Conservation (phyloP, 306 rosid species). For the Quercus robur region DNA sequence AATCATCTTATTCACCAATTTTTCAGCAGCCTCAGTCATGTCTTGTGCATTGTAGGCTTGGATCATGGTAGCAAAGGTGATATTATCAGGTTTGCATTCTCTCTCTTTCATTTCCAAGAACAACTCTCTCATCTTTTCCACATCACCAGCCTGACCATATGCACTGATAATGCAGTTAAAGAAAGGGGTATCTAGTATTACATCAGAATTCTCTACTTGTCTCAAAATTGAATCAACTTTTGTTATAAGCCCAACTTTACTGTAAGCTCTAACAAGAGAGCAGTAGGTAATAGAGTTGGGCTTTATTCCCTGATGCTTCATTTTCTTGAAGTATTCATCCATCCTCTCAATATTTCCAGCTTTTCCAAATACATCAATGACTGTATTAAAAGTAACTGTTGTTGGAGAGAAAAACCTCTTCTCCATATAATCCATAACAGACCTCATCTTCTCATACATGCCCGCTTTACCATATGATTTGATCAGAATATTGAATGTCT, state of each 20-base stretch:
- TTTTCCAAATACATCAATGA: conserved; percentile 78
- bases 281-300: conserved; percentile 77
- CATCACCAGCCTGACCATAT: conserved; percentile 66
- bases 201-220: conserved; percentile 81
- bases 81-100: conserved; percentile 59
- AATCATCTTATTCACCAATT: conserved; percentile 49
- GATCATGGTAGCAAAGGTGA: conserved; percentile 69
- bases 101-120: conserved; percentile 71
- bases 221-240: conserved; percentile 72
- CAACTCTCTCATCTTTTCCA: conserved; percentile 55
- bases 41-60: conserved; percentile 63
- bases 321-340: conserved; percentile 57
- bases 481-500: conserved; percentile 81
- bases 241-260: conserved; percentile 51
- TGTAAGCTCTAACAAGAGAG: conserved; percentile 77
- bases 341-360: conserved; percentile 65
- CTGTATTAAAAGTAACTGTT: conserved; percentile 71
- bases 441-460: conserved; percentile 60
- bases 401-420: conserved; percentile 64
- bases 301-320: conserved; percentile 87
- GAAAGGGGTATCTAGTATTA: conserved; percentile 68
- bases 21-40: conserved; percentile 68
- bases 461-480: conserved; percentile 78
- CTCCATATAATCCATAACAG: conserved; percentile 73
- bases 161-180: conserved; percentile 74